Percentiles rank a stretch among this genome's conserved stretches.
Conservation (phyloP, 2,329 filamentous ascomycete genomes). For the Alternaria brassicicola region DNA sequence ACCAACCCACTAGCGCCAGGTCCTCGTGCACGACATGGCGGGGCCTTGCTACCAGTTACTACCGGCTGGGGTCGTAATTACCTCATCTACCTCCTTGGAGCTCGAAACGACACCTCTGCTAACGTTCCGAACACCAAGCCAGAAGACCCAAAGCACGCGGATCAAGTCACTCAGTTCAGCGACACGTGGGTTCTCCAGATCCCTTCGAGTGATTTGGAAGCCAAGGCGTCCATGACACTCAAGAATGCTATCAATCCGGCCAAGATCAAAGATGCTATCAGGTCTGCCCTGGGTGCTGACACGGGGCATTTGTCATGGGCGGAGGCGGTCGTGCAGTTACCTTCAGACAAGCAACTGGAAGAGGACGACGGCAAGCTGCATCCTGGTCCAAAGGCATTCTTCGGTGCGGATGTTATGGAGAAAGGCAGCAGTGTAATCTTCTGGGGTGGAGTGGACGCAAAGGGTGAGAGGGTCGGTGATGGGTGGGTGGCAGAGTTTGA, state of each 20-base stretch:
- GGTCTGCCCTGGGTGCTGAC: conserved; percentile 49
- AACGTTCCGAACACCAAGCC: neutral
- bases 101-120: conserved; percentile 13
- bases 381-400: conserved; percentile 52
- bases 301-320: conserved; percentile 52
- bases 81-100: conserved; percentile 53
- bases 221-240: conserved; percentile 28
- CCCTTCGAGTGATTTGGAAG: conserved; percentile 43
- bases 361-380: conserved; percentile 52
- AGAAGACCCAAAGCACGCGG: conserved; percentile 14
- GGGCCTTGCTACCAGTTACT: conserved; percentile 49
- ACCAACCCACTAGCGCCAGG: conserved; percentile 53
- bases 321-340: conserved; percentile 50
- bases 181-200: conserved; percentile 56
- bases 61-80: conserved; percentile 55
- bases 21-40: conserved; percentile 48
- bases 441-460: conserved; percentile 54
- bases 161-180: conserved; percentile 42
- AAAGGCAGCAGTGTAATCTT: conserved; percentile 47
- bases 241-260: conserved; percentile 50
- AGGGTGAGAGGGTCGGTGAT: conserved; percentile 52
- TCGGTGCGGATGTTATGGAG: conserved; percentile 50
- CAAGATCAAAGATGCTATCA: conserved; percentile 53
- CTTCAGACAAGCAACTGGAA: conserved; percentile 37
- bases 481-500: conserved; percentile 53